Evolutionary conservation across 805 yeast genomes (phyloP).

Genomic region (Kuraishia floccosa): DNA sequence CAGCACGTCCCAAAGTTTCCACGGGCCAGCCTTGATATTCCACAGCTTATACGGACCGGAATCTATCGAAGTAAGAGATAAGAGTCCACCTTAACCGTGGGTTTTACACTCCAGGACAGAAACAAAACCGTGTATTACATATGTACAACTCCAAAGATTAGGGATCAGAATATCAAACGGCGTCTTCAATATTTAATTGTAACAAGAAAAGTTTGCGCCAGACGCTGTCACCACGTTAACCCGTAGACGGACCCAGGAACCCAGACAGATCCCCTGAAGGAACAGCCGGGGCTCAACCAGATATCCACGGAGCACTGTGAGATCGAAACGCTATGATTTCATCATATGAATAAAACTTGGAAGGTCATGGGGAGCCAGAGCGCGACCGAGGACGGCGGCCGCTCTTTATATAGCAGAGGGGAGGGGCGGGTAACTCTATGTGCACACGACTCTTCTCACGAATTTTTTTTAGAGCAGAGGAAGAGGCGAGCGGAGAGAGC

Average conservation of each 20-base stretch:
- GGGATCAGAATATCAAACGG: no score
- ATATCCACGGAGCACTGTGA: background rate
- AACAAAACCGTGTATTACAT: no score
- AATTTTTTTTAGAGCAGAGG: background rate
- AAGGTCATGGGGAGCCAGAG: constrained; percentile 38
- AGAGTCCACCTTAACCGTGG: no score
- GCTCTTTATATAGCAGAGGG: background rate
- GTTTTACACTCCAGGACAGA: no score
- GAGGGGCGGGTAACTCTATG: background rate
- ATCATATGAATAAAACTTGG: constrained; percentile 57
- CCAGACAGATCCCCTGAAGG: constrained; percentile 5
- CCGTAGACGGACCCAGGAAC: constrained; percentile 5
- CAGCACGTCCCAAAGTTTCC: no score
- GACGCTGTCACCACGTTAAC: constrained; percentile 4
- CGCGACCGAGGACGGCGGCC: background rate
- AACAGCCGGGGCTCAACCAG: constrained; percentile 3
- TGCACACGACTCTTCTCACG: background rate
- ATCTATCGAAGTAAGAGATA: no score
- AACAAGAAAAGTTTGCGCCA: constrained; percentile 3
- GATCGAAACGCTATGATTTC: constrained; percentile 43
- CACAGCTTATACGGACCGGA: no score
- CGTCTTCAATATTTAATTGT: constrained; percentile 1
- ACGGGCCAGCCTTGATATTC: no score
- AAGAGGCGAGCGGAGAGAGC: background rate
- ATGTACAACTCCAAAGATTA: no score